These are phyloP conservation scores for Euphrasia confusa DNA, from an alignment of 257 asterid species.

Conservation along the genomic window DNA sequence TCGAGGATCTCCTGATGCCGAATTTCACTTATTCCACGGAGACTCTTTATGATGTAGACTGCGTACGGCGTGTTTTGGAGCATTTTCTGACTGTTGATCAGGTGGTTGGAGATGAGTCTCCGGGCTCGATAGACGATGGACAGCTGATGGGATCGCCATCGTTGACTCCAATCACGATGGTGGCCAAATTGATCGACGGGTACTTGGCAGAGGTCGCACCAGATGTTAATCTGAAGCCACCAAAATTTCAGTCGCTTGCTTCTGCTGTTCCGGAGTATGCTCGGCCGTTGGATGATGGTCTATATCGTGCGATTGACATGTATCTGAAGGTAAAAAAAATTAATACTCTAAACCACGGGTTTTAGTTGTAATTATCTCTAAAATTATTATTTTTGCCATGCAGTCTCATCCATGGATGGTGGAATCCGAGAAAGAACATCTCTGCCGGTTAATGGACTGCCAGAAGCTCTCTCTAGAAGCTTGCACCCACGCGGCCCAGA, in stretches of 20 bases:
- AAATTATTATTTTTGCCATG: conserved; percentile 9
- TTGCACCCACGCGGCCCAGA: conserved; percentile 97
- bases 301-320: conserved; percentile 89
- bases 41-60: conserved; percentile 84
- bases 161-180: conserved; percentile 86
- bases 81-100: conserved; percentile 84
- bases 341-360: not conserved
- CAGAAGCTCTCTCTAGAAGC: conserved; percentile 96
- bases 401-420: conserved; percentile 96
- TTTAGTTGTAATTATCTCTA: not conserved
- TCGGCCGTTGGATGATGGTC: conserved; percentile 92
- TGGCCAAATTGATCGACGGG: conserved; percentile 86
- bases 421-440: conserved; percentile 82
- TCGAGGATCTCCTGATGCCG: conserved; percentile 95
- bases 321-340: conserved; percentile 63
- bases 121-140: conserved; percentile 67
- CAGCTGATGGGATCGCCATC: conserved; percentile 81
- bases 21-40: conserved; percentile 80
- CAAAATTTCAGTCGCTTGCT: conserved; percentile 84
- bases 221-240: conserved; percentile 76
- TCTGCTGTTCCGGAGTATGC: conserved; percentile 90
- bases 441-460: conserved; percentile 92
- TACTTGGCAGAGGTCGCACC: conserved; percentile 96
- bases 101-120: conserved; percentile 64
- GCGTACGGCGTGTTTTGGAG: conserved; percentile 75